Evolutionary conservation across 1,284 basidiomycete genomes (phyloP), one percentile per base, ranked within the genome.

Genomic region (Ustilago curta): DNA sequence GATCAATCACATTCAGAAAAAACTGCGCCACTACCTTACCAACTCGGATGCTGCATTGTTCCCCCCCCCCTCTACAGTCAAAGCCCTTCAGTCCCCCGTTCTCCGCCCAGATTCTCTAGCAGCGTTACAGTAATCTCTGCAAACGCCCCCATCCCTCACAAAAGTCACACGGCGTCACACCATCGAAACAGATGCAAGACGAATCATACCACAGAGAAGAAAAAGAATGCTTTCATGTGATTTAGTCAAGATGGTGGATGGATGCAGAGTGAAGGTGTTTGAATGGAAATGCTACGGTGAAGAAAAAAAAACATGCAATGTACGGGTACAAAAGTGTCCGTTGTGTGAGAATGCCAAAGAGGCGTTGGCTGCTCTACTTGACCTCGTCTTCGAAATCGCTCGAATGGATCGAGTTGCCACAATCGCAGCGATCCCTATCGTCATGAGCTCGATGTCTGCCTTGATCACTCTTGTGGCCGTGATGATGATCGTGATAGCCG

Each of bases 341-440:
- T 19, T 6, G 16, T 12, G 21, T 27, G 14, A 31, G 40, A 16
- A 31, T n/a, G 9, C 8, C 7, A 25, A 40, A 14, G 32, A 39
- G 23, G 9, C 5, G 11, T 4, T n/a, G 40, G 40, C 4, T 53
- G 14, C 2, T 12, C 32, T 43, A 69, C 21, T 52, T 42, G 37
- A 61, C 55, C 39, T 64, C 63, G 29, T 72, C 55, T 9, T 60
- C 71, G 48, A 66, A 62, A 21, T 74, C 71, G 53, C 64, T 68
- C 3, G 64, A 65, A 45, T 77, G 70, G 31, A 77, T 77, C 52
- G 72, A 74, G 44, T 74, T 74, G 27, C 75, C 72, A 32, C 71
- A 77, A 35, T 70, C 71, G 44, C 73, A 76, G 19, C 59, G 45
- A 19, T 71, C 69, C 14, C 73, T 39, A 29, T 56, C 44, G 12